Base-by-base conservation (phyloP, 1,139 yeast genomes). In the Blastobotrys serpentis region DNA sequence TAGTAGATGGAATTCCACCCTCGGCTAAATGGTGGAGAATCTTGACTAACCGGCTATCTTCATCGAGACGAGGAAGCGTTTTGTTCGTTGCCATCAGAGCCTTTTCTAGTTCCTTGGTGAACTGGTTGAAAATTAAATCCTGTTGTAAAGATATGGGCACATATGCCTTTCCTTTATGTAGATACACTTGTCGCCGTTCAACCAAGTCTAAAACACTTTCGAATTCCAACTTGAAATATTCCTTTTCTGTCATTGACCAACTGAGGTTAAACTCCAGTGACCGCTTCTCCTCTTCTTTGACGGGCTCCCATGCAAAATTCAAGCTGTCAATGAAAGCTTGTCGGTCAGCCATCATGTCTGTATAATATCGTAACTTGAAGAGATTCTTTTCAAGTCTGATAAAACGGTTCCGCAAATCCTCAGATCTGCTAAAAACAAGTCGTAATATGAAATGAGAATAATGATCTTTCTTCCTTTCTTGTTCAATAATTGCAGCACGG, bases 391-490 rank as follows among this genome's bases (percentile, higher is more conserved):
- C 99, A 42, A 88, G 81, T 56, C 81, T 79, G 37, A 86, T 72
- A 60, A 92, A 90, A 61, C 92, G 81, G 42, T 76, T 79, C 49
- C 98, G 75, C 46, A 90, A 75, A 52, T 92, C 98, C 49, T 86
- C 64, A n/a, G 85, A 79, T 53, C 96, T 79, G 62, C 98, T 87
- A 63, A 92, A 92, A 47, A 95, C 96, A 45, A 92, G 73, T 50
- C 97, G 74, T 55, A 92, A 71, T 40, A 90, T 90, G 62, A 73
- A 92, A 68, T 92, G 99, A 13, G 96, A 86, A 64, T 87, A 89
- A 62, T 88, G 92, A 66, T 92, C 99, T 64, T 90, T 92, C 56
- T 78, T 78, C 55, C 95, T 77, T 63, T 88, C 95, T 38, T 65
- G 53, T 11, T 60, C 64, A 13, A 52, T 34, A 44, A 54, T 44